These are phyloP conservation scores for Trametes punicea DNA, from an alignment of 768 basidiomycete species.

Conservation along the genomic window DNA sequence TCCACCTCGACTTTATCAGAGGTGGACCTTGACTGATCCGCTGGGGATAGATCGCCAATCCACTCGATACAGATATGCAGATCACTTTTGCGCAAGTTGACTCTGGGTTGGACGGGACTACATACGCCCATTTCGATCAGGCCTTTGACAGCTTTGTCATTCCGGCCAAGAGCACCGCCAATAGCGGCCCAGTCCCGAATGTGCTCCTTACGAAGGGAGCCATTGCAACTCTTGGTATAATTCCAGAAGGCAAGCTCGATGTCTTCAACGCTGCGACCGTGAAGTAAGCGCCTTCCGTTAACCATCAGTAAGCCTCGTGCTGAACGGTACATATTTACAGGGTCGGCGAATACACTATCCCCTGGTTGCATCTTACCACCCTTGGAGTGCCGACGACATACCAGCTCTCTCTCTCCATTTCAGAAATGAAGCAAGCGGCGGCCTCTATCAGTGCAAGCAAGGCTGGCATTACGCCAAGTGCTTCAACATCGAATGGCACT, in stretches of 20 bases:
- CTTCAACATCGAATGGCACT: not conserved
- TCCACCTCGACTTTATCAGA: not conserved
- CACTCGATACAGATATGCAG: slow-evolving; percentile 53
- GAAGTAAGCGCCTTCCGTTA: not conserved
- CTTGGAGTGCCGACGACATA: slow-evolving; percentile 52
- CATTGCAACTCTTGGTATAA: slow-evolving; percentile 52
- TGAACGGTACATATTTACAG: slow-evolving; percentile 24
- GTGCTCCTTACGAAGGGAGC: slow-evolving; percentile 61
- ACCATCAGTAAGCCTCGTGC: not conserved
- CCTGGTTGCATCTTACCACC: slow-evolving; percentile 63
- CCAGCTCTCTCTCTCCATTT: slow-evolving; percentile 14
- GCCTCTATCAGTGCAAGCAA: slow-evolving; percentile 12
- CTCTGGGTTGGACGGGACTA: slow-evolving; percentile 45
- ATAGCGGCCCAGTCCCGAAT: slow-evolving; percentile 55
- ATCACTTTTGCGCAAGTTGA: slow-evolving; percentile 59
- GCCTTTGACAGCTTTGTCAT: slow-evolving; percentile 53
- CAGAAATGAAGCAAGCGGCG: slow-evolving; percentile 8
- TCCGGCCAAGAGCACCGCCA: slow-evolving; percentile 55
- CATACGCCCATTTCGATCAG: slow-evolving; percentile 58
- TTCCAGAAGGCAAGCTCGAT: slow-evolving; percentile 53
- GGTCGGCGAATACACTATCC: slow-evolving; percentile 54
- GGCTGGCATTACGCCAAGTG: slow-evolving; percentile 2
- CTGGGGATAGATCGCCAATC: slow-evolving; percentile 41
- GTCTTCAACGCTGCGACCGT: slow-evolving; percentile 46
- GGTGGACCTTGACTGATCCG: slow-evolving; percentile 23